Evolutionary conservation across 1,284 basidiomycete genomes (phyloP).

Genomic region (Puccinia brachypodii): DNA sequence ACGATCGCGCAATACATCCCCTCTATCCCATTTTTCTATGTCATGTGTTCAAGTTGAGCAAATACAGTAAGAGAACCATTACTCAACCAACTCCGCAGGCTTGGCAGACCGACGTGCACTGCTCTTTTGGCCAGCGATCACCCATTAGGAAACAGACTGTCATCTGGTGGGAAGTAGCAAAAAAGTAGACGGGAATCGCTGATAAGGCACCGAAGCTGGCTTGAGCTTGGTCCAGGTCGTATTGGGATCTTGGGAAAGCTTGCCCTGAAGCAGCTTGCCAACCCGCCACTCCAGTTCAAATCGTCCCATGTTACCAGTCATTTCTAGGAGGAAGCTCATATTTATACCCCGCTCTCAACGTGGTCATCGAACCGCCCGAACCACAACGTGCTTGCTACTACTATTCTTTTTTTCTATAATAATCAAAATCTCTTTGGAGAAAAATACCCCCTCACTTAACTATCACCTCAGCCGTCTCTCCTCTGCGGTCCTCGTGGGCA

Average conservation of each 20-base stretch:
- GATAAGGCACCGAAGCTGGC: neutral
- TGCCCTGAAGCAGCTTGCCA: neutral
- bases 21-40: too few species aligned
- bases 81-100: too few species aligned
- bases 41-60: too few species aligned
- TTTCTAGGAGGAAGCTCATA: neutral
- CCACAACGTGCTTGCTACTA: too few species aligned
- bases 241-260: conserved; percentile 8
- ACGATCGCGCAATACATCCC: too few species aligned
- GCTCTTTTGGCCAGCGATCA: neutral
- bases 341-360: neutral
- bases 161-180: too few species aligned
- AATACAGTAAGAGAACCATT: too few species aligned
- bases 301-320: neutral
- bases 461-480: neutral
- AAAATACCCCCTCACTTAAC: neutral
- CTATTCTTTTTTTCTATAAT: neutral
- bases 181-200: neutral
- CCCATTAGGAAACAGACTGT: neutral
- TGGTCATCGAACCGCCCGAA: neutral
- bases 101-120: too few species aligned
- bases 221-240: neutral
- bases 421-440: neutral
- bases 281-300: neutral
- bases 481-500: too few species aligned